Evolutionary conservation across 2,329 filamentous ascomycete genomes (phyloP), one percentile per base, ranked within the genome.

Genomic region (Fusarium sp.): DNA sequence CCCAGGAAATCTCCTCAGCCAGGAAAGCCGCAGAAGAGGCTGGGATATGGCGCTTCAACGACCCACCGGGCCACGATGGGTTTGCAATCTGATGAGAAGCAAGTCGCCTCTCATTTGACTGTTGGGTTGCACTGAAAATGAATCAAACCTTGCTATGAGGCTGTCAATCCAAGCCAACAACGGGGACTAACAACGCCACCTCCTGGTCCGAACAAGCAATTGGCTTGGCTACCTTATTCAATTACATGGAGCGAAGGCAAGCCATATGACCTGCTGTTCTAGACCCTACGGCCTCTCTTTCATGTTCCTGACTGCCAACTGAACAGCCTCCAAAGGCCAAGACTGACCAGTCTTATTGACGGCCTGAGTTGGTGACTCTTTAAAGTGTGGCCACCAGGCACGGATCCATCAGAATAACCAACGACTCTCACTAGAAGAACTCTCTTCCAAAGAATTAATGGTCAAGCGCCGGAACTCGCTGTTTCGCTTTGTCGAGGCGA

Each of bases 21-120:
- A 87, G 89, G 62, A 86, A 87, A 74, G 93, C 92, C 6, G 94
- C 94, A 2, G 87, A 90, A 75, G 85, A 89, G 42, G 92, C 91
- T 50, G 93, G 94, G 0, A 82, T 96, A 24, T 96, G 93, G 94
- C 86, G 94, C 26, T 94, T 96, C 79, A 91, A 92, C 66, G 93
- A 96, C 66, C 84, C 87, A 34, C 87, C 87, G 6, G 82, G 79
- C 62, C 86, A 89, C 67, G 85, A 85, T 36, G 87, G 87, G 14
- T 89, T 88, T 79, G 85, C 83, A 68, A 83, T 89, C 18, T 87
- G 78, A 83, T 50, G 62, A 57, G 57, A 51, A 44, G 32, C 24
- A 60, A 41, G 39, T 44, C 62, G 38, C 32, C 55, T 73, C 56
- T 70, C 45, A 36, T 68, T 67, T 61, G 57, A 42, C 39, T 17